Evolutionary conservation across 805 yeast genomes (phyloP).

Genomic region (Suhomyces faveliae): DNA sequence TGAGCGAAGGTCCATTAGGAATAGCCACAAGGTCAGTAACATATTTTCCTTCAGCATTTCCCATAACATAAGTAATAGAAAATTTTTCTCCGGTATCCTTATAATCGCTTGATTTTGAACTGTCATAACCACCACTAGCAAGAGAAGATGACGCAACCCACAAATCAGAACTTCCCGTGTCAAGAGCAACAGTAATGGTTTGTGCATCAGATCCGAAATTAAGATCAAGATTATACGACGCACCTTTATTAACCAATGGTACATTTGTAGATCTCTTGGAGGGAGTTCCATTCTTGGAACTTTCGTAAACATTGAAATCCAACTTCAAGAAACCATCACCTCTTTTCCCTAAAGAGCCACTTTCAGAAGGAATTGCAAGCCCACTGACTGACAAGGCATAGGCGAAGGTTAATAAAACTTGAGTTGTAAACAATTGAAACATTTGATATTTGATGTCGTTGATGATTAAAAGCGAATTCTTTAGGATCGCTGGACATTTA

Average conservation of each 20-base stretch:
- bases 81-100: constrained; percentile 3
- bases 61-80: constrained; percentile 2
- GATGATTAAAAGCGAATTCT: too few relatives aligned
- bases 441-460: background rate
- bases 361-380: background rate
- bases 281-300: background rate
- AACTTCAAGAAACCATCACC: background rate
- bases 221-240: constrained; percentile 7
- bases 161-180: constrained; percentile 13
- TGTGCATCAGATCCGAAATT: constrained; percentile 11
- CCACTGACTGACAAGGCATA: background rate
- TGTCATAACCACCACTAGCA: constrained; percentile 6
- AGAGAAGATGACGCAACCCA: constrained; percentile 8
- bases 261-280: background rate
- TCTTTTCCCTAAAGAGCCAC: background rate
- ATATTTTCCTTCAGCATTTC: constrained; percentile 2
- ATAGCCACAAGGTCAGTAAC: constrained; percentile 7
- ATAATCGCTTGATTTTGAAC: constrained; percentile 8
- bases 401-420: background rate
- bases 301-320: constrained; percentile 1
- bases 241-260: constrained; percentile 1
- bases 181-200: constrained; percentile 10
- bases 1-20: constrained; percentile 8
- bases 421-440: background rate
- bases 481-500: background rate